Percentiles rank a stretch among this genome's conserved stretches.
These are phyloP conservation scores for Coemansia sp. DNA, from an alignment of 192 early-diverging fungal genomes.

Conservation along the genomic window DNA sequence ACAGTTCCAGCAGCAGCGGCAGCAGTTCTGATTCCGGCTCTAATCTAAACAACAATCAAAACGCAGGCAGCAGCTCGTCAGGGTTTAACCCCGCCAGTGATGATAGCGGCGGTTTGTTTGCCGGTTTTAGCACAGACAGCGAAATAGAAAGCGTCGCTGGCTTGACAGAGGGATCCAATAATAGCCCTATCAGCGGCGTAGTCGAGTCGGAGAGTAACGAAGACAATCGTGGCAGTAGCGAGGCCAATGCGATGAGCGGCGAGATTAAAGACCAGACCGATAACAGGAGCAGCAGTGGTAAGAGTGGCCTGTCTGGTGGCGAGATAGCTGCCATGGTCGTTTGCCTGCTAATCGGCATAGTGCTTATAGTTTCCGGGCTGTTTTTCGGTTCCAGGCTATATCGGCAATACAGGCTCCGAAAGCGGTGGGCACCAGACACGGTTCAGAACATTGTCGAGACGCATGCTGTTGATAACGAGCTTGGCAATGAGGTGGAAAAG, in stretches of 20 bases:
- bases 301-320: conserved; percentile 10
- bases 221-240: background rate
- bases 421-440: conserved; percentile 22
- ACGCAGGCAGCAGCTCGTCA: background rate
- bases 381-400: conserved; percentile 30
- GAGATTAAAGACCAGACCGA: background rate
- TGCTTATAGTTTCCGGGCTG: conserved; percentile 11
- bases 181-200: background rate
- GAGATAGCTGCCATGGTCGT: conserved; percentile 24
- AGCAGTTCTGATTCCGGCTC: background rate
- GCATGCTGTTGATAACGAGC: conserved; percentile 39
- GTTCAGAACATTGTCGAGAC: conserved; percentile 44
- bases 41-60: background rate
- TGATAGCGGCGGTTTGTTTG: background rate
- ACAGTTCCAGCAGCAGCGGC: background rate
- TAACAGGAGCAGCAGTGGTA: background rate
- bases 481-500: conserved; percentile 9
- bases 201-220: background rate
- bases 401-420: conserved; percentile 15
- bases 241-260: background rate
- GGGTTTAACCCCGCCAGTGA: background rate
- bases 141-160: background rate
- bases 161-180: background rate
- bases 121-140: background rate
- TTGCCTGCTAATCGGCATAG: conserved; percentile 12